Evolutionary conservation across 2,329 filamentous ascomycete genomes (phyloP).

Genomic region (Teratosphaeria viscida): DNA sequence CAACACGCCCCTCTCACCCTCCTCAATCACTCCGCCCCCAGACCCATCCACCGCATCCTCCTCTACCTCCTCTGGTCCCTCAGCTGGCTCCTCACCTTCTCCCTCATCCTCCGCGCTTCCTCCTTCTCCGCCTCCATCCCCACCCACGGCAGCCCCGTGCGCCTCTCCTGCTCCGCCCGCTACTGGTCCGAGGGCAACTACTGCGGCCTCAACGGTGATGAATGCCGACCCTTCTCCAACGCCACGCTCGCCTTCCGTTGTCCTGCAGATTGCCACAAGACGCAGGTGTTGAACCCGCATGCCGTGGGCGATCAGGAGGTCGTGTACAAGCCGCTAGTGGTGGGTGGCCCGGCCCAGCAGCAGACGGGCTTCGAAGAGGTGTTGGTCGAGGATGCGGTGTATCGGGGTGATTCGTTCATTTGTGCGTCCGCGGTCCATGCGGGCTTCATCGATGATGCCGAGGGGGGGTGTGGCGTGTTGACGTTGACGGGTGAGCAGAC

Average conservation of each 20-base stretch:
- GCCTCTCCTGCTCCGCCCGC: slow-evolving; percentile 55
- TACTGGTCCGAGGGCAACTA: slow-evolving; percentile 62
- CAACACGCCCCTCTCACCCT: slow-evolving; percentile 58
- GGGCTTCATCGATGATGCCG: slow-evolving; percentile 59
- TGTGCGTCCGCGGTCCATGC: slow-evolving; percentile 78
- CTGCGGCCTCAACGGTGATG: slow-evolving; percentile 64
- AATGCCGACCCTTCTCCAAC: slow-evolving; percentile 65
- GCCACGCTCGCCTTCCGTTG: slow-evolving; percentile 64
- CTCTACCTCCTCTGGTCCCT: slow-evolving; percentile 51
- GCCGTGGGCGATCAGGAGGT: slow-evolving; percentile 60
- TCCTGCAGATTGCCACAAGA: slow-evolving; percentile 58
- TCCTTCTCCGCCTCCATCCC: slow-evolving; percentile 50
- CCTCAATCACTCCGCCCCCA: slow-evolving; percentile 52
- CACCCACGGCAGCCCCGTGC: slow-evolving; percentile 55
- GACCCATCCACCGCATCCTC: slow-evolving; percentile 46
- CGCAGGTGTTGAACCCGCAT: slow-evolving; percentile 57
- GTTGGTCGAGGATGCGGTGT: slow-evolving; percentile 45
- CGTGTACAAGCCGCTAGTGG: slow-evolving; percentile 44
- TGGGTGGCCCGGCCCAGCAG: slow-evolving; percentile 40
- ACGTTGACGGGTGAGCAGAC: slow-evolving; percentile 58
- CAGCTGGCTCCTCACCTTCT: slow-evolving; percentile 60
- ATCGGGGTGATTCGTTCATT: slow-evolving; percentile 82
- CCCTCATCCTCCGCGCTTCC: slow-evolving; percentile 56
- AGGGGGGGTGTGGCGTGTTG: slow-evolving; percentile 75
- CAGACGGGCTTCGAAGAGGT: slow-evolving; percentile 25